A percentile compares a stretch with the other conserved stretches of the same genome.
These are phyloP conservation scores for Penicillium freii DNA, from an alignment of 2,329 filamentous ascomycete species.

Conservation along the genomic window DNA sequence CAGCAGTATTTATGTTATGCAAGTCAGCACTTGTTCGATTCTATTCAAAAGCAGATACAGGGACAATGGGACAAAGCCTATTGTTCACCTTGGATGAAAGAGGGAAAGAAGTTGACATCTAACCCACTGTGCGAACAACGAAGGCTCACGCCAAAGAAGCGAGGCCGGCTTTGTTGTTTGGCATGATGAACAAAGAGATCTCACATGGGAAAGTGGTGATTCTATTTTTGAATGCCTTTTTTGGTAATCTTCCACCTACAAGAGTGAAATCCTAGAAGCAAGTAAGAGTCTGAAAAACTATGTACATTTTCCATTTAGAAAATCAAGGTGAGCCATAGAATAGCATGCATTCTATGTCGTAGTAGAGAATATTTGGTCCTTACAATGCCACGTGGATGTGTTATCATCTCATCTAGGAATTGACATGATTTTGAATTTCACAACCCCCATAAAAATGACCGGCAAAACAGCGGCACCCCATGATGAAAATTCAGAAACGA, in stretches of 20 bases:
- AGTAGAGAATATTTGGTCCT: too few species aligned
- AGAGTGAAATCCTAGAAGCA: neutral
- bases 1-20: neutral
- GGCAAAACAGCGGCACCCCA: neutral
- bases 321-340: neutral
- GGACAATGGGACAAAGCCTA: neutral
- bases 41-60: neutral
- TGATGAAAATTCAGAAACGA: neutral
- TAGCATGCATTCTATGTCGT: neutral
- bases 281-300: too few species aligned
- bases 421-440: neutral
- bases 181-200: neutral
- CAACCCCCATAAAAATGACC: neutral
- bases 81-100: neutral
- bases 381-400: neutral
- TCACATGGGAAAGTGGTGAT: neutral
- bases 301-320: too few species aligned
- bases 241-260: neutral
- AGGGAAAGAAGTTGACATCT: neutral
- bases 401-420: too few species aligned
- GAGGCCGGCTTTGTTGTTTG: neutral
- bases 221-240: neutral
- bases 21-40: neutral
- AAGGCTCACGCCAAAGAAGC: neutral
- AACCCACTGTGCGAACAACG: too few species aligned